Base-by-base conservation (phyloP, 345 rosid species). In the Moricandia moricandioides region DNA sequence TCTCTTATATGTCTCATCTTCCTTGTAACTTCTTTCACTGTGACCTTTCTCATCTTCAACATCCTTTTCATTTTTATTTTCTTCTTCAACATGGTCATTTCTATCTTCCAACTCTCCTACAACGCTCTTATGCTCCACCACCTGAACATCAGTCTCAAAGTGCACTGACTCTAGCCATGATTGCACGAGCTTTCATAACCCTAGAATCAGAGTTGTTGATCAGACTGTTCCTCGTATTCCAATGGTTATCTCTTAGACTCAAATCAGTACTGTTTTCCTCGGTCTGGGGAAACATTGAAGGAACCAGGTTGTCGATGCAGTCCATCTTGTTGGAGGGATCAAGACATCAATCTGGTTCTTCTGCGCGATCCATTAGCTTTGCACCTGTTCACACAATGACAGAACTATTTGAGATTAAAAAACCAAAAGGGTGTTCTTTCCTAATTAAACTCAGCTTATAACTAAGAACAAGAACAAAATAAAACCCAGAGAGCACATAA, bases 381-480 rank as follows among this genome's bases (percentile, higher is more conserved):
- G 77, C 77, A 67, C 80, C 80, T 77, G 61, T 10, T 33, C 71
- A 76, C n/a, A 61, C 0, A 77, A 56, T 1, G 4, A 56, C 40
- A 70, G 0, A 70, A 43, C 0, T 5, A 67, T 24, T 5, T 60
- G 6, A 68, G 67, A 27, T 35, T 35, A 8, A 35, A 35, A 35
- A 67, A 66, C 34, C 51, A 74, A 56, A 30, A 30, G 58, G 12
- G 17, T 58, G 18, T 39, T 37, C n/a, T 52, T 63, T 7, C 18
- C 76, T 13, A 33, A 24, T 3, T 16, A 39, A 8, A 63, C 26
- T 21, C n/a, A n/a, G n/a, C n/a, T n/a, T n/a, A n/a, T n/a, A n/a
- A n/a, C n/a, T n/a, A n/a, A n/a, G n/a, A n/a, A n/a, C n/a, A n/a
- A n/a, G n/a, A n/a, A n/a, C n/a, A n/a, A n/a, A n/a, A n/a, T n/a